These are phyloP conservation scores for Nephromyces sp. DNA, from an alignment of 169 alveolate genomes.

Conservation along the genomic window DNA sequence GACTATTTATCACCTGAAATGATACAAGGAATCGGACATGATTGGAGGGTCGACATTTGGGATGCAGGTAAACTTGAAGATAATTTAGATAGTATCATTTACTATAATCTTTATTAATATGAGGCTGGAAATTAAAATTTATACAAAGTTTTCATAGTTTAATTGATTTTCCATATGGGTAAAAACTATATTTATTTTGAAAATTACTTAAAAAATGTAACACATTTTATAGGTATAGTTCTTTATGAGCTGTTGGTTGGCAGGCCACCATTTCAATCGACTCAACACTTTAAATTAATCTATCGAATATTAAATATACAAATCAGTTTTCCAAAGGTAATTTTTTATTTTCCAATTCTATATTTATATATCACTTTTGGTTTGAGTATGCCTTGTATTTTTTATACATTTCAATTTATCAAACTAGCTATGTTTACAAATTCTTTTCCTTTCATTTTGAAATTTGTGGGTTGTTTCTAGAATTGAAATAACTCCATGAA, in stretches of 20 bases:
- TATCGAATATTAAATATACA: slow-evolving; percentile 30
- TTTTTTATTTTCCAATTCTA: background rate
- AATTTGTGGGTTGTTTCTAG: no score
- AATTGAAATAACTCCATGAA: no score
- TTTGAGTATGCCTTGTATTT: no score
- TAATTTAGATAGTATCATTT: background rate
- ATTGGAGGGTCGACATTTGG: slow-evolving; percentile 78
- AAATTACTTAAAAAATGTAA: background rate
- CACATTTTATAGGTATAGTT: slow-evolving; percentile 42
- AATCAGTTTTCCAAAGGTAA: slow-evolving; percentile 19
- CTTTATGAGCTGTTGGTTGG: slow-evolving; percentile 79
- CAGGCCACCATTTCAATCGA: slow-evolving; percentile 69
- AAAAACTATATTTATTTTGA: no score
- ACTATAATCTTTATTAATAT: background rate
- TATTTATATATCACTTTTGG: no score
- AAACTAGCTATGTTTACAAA: no score
- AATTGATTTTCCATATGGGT: background rate
- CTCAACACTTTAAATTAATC: slow-evolving; percentile 38
- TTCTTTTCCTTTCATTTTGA: no score
- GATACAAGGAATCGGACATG: slow-evolving; percentile 78
- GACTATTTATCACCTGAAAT: slow-evolving; percentile 85
- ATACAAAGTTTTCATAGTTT: background rate
- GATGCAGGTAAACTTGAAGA: slow-evolving; percentile 58
- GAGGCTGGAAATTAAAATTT: background rate
- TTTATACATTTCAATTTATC: no score